phyloP scores from a whole-genome alignment of 306 rosid genomes.

The Inga oerstediana region DNA sequence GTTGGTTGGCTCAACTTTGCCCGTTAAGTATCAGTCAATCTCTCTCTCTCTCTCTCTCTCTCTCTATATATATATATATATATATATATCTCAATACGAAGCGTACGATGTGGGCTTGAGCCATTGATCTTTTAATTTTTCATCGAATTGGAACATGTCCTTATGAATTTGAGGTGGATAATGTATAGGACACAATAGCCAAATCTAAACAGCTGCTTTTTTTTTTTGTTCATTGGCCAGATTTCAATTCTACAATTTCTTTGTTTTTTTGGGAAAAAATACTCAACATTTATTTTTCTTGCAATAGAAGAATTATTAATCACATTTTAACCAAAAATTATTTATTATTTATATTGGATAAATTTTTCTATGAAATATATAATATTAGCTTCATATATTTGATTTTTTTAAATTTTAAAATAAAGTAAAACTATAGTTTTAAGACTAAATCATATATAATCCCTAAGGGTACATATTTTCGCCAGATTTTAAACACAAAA shows the following conservation, averaged over 20 bases:
- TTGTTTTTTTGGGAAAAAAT: too few species aligned
- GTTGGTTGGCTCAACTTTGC: not conserved
- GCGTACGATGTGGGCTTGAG: not conserved
- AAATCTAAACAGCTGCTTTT: not conserved
- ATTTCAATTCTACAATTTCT: not conserved
- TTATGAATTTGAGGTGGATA: not conserved
- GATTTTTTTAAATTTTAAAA: too few species aligned
- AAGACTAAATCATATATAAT: not conserved
- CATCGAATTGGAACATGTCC: not conserved
- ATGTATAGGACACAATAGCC: not conserved
- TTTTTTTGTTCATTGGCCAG: not conserved
- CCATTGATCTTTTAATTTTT: not conserved
- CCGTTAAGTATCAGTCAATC: not conserved
- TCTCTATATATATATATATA: too few species aligned
- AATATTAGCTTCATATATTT: too few species aligned
- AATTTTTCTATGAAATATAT: too few species aligned
- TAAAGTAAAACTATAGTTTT: too few species aligned
- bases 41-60: not conserved
- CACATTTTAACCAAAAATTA: not conserved
- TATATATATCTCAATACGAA: too few species aligned
- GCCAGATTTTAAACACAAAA: too few species aligned
- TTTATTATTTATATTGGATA: too few species aligned
- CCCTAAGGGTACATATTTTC: not conserved
- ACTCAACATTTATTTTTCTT: not conserved
- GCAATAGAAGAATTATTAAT: not conserved